Evolutionary conservation across 805 yeast species (phyloP).

Genomic region (Diddensiella transvaalensis): DNA sequence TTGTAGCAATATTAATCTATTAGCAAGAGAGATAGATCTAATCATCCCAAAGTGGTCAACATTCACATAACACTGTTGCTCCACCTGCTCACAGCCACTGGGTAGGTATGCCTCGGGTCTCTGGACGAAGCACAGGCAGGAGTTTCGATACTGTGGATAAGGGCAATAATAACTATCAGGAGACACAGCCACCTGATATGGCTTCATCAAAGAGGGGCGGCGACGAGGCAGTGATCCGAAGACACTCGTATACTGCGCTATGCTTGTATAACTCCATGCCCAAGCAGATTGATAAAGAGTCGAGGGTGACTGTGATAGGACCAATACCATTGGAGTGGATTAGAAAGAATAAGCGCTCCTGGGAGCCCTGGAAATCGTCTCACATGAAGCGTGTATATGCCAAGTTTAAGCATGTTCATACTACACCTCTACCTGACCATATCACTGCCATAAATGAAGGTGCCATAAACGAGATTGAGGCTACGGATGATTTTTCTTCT

Average conservation of each 20-base stretch:
- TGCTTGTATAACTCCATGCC: constrained; percentile 31
- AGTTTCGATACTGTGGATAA: too few species aligned
- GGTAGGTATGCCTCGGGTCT: too few species aligned
- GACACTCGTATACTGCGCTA: constrained; percentile 32
- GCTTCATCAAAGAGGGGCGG: not conserved
- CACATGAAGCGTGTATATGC: not conserved
- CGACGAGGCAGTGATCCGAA: constrained; percentile 10
- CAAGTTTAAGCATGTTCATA: not conserved
- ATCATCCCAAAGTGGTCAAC: too few species aligned
- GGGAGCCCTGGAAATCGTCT: not conserved
- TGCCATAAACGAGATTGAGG: constrained; percentile 1
- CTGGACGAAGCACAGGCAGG: too few species aligned
- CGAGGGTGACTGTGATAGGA: constrained; percentile 33
- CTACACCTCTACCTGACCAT: not conserved
- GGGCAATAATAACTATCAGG: too few species aligned
- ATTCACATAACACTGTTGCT: too few species aligned
- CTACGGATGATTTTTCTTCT: not conserved
- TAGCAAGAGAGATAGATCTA: too few species aligned
- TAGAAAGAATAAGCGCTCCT: constrained; percentile 8
- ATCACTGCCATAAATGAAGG: not conserved
- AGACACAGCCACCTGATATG: too few species aligned
- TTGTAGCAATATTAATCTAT: too few species aligned
- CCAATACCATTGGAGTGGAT: constrained; percentile 30
- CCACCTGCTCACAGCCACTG: too few species aligned
- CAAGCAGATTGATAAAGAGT: constrained; percentile 27